Percentiles rank a stretch among this genome's conserved stretches.
These are phyloP conservation scores for Leccinum disarticulatum DNA, from an alignment of 768 basidiomycete genomes.

Conservation along the genomic window DNA sequence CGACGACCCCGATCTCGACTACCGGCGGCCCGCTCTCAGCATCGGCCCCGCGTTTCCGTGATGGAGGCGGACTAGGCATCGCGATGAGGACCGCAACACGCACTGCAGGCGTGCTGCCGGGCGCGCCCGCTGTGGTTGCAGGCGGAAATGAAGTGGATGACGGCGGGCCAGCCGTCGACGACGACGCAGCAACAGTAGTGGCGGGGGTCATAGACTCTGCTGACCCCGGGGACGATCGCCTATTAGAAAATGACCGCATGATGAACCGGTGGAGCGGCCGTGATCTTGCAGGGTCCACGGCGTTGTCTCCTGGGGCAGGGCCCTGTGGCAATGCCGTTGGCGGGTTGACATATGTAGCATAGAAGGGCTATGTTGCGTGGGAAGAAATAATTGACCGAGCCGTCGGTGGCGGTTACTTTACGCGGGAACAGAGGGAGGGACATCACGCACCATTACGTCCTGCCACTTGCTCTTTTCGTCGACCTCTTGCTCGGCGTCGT, in stretches of 20 bases:
- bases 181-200: not conserved
- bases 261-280: slow-evolving; percentile 12
- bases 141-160: slow-evolving; percentile 12
- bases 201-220: not conserved
- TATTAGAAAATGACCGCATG: slow-evolving; percentile 17
- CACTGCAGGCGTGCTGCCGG: slow-evolving; percentile 24
- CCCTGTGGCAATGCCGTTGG: slow-evolving; percentile 12
- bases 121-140: not conserved
- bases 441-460: slow-evolving; percentile 26
- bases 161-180: slow-evolving; percentile 3
- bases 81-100: slow-evolving; percentile 45
- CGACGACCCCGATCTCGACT: too few species aligned
- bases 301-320: not conserved
- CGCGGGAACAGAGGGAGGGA: not conserved
- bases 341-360: slow-evolving; percentile 18
- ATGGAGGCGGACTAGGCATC: slow-evolving; percentile 34
- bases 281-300: slow-evolving; percentile 5
- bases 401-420: not conserved
- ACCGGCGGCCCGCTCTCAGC: slow-evolving; percentile 18
- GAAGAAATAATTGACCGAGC: not conserved
- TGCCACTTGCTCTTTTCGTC: slow-evolving; percentile 29
- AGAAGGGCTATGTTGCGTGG: slow-evolving; percentile 21
- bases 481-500: slow-evolving; percentile 12
- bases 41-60: slow-evolving; percentile 1
- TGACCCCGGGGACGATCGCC: slow-evolving; percentile 15